A percentile compares a stretch with the other conserved stretches of the same genome.
phyloP scores from a whole-genome alignment of 768 basidiomycete genomes.

The Lentinula detonsa region DNA sequence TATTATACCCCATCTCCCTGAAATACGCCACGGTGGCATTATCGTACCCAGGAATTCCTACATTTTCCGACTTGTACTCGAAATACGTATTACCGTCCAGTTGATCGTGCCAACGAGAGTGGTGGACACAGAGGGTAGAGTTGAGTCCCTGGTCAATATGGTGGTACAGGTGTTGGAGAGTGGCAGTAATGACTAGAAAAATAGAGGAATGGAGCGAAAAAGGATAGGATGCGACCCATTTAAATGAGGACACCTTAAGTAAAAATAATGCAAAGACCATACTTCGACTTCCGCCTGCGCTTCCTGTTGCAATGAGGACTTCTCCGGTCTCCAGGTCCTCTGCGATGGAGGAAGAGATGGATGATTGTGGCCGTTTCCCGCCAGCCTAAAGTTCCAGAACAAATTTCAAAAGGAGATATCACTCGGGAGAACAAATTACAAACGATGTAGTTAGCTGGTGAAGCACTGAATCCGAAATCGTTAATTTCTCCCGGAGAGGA shows the following conservation, averaged over 20 bases:
- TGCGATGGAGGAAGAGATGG: conserved; percentile 25
- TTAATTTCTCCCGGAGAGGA: conserved; percentile 18
- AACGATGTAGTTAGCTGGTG: conserved; percentile 27
- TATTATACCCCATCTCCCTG: conserved; percentile 11
- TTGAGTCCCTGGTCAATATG: conserved; percentile 25
- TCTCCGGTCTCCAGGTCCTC: conserved; percentile 27
- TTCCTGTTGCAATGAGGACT: conserved; percentile 28
- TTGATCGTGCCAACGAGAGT: conserved; percentile 22
- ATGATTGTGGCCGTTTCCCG: conserved; percentile 28
- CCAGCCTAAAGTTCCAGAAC: background rate
- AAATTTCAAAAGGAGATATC: background rate
- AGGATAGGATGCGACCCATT: too few species aligned
- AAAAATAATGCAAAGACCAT: background rate
- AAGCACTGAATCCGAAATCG: conserved; percentile 29
- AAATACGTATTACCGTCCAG: conserved; percentile 15
- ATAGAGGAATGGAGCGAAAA: background rate
- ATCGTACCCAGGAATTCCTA: conserved; percentile 11
- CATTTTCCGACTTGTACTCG: conserved; percentile 10
- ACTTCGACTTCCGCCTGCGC: conserved; percentile 26
- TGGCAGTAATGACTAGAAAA: conserved; percentile 24
- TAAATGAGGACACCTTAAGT: too few species aligned
- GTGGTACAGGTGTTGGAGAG: conserved; percentile 28
- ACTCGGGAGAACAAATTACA: conserved; percentile 3
- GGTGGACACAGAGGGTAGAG: conserved; percentile 11
- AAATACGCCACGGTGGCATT: conserved; percentile 14